Percentiles rank a stretch among this genome's conserved stretches.
Evolutionary conservation across 2,329 filamentous ascomycete species (phyloP).

Genomic region (Hirsutella minnesotensis): DNA sequence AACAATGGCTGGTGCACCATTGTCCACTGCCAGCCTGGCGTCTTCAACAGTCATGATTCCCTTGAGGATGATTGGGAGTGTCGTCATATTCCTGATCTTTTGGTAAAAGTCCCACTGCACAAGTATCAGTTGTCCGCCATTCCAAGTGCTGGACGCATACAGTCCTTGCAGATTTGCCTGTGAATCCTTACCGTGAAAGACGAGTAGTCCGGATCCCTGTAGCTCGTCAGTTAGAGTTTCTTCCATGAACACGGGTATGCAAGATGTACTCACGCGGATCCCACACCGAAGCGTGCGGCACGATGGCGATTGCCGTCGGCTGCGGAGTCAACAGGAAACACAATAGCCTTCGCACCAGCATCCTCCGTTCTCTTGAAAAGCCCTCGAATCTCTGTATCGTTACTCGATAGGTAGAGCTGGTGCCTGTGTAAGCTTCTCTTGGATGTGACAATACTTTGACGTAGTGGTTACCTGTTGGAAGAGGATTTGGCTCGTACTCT

Average conservation of each 20-base stretch:
- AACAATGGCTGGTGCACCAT: conserved; percentile 21
- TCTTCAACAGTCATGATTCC: conserved; percentile 25
- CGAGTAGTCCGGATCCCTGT: conserved; percentile 12
- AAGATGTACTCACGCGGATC: conserved; percentile 17
- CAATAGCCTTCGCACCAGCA: conserved; percentile 22
- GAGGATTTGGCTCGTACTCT: conserved; percentile 22
- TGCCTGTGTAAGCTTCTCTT: not conserved
- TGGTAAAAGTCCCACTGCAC: conserved; percentile 24
- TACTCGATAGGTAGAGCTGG: conserved; percentile 15
- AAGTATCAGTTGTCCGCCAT: not conserved
- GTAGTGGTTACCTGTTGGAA: conserved; percentile 23
- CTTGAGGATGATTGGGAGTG: conserved; percentile 27
- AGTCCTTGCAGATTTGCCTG: not conserved
- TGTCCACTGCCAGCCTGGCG: conserved; percentile 20
- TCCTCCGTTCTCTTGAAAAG: conserved; percentile 19
- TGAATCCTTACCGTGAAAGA: not conserved
- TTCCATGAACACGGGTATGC: not conserved
- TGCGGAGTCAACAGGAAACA: conserved; percentile 28
- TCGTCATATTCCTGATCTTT: conserved; percentile 20
- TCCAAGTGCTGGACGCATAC: too few relatives aligned
- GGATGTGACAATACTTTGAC: not conserved
- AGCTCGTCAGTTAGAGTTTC: not conserved
- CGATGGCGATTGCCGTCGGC: conserved; percentile 27
- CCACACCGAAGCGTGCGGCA: conserved; percentile 24
- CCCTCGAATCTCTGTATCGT: conserved; percentile 20